These are phyloP conservation scores for Amphichorda felina DNA, from an alignment of 2,329 filamentous ascomycete species.

Conservation along the genomic window DNA sequence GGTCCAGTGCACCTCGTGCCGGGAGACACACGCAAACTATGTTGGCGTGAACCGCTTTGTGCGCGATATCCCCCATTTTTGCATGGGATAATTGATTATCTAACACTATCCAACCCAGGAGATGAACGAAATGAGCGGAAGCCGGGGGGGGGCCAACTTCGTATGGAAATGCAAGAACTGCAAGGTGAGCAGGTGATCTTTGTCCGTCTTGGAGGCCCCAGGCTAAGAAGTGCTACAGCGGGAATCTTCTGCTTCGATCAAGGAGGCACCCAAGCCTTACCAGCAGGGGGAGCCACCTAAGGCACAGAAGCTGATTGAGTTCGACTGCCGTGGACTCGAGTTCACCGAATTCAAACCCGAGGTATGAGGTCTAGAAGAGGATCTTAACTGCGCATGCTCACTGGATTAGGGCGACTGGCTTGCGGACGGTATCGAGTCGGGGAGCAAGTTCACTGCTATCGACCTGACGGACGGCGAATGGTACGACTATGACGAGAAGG, in stretches of 20 bases:
- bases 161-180: conserved; percentile 99
- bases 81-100: too few relatives aligned
- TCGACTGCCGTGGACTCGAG: conserved; percentile 90
- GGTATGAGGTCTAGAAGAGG: too few relatives aligned
- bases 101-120: conserved; percentile 43
- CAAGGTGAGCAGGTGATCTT: conserved; percentile 47
- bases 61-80: conserved; percentile 29
- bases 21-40: conserved; percentile 78
- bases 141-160: conserved; percentile 92
- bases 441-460: conserved; percentile 69
- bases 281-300: conserved; percentile 60
- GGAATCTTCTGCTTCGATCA: conserved; percentile 79
- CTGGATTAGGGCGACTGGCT: conserved; percentile 69
- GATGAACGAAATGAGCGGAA: conserved; percentile 80
- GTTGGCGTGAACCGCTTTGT: conserved; percentile 85
- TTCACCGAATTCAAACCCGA: conserved; percentile 87
- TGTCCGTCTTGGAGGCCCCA: neutral
- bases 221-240: conserved; percentile 35
- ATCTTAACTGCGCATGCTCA: too few relatives aligned
- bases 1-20: conserved; percentile 95
- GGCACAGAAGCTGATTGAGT: conserved; percentile 68
- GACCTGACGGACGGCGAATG: conserved; percentile 86
- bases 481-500: conserved; percentile 97
- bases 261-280: conserved; percentile 60
- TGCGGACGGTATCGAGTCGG: conserved; percentile 68